phyloP scores from a whole-genome alignment of 371 early-diverging fungal genomes.

The Actinomucor elegans region DNA sequence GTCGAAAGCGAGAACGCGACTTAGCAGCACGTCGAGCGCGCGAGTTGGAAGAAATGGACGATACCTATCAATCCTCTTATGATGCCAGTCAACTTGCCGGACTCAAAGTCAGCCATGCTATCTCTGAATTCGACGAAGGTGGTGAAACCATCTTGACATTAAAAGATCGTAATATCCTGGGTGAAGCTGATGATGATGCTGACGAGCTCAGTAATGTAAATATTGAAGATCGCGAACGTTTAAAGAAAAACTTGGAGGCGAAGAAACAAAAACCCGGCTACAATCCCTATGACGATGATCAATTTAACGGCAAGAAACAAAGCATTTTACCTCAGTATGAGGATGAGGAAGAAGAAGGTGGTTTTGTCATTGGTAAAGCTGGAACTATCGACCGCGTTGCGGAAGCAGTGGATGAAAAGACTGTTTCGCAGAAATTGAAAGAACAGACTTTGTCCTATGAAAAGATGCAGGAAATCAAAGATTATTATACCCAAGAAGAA shows the following conservation, averaged over 20 bases:
- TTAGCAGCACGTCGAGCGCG: constrained; percentile 52
- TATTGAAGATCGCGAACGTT: constrained; percentile 68
- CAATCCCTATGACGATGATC: constrained; percentile 82
- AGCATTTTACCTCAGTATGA: constrained; percentile 84
- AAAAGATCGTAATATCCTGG: constrained; percentile 80
- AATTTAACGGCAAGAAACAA: constrained; percentile 58
- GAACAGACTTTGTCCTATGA: constrained; percentile 63
- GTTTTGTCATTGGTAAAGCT: constrained; percentile 48
- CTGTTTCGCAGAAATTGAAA: constrained; percentile 60
- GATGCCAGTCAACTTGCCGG: constrained; percentile 66
- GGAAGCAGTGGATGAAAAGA: constrained; percentile 31
- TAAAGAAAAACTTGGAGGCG: constrained; percentile 73
- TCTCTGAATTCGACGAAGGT: constrained; percentile 71
- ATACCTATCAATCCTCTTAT: constrained; percentile 35
- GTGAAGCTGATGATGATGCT: constrained; percentile 65
- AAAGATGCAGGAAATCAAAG: constrained; percentile 64
- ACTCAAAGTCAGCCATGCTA: constrained; percentile 74
- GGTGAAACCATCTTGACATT: constrained; percentile 84
- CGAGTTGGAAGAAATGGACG: constrained; percentile 48
- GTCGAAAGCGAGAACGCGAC: constrained; percentile 50
- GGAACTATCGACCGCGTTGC: constrained; percentile 16
- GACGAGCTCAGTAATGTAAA: constrained; percentile 76
- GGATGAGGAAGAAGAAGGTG: constrained; percentile 60
- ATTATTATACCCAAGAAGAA: constrained; percentile 89
- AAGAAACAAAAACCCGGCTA: constrained; percentile 75